phyloP scores from a whole-genome alignment of 768 basidiomycete genomes.

The Boletus edulis region DNA sequence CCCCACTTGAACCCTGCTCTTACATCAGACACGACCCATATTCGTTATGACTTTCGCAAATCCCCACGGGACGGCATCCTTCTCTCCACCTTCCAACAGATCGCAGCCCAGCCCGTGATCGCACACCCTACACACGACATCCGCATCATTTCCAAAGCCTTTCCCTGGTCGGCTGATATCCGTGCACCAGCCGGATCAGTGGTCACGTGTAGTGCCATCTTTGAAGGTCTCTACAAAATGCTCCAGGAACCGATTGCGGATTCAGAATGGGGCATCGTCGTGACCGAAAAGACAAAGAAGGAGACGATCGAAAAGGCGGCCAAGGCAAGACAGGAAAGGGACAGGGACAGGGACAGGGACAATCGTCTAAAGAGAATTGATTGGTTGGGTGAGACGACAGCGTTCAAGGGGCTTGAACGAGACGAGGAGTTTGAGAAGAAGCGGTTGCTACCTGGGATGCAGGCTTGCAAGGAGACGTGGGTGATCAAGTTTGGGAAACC shows the following conservation, averaged over 20 bases:
- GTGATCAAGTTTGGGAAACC: constrained; percentile 46
- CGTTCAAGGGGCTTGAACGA: constrained; percentile 62
- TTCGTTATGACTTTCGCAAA: constrained; percentile 50
- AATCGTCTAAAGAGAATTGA: constrained; percentile 54
- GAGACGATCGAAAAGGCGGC: constrained; percentile 49
- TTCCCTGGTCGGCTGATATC: constrained; percentile 68
- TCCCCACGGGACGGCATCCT: constrained; percentile 42
- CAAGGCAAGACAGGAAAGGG: constrained; percentile 44
- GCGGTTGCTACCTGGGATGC: constrained; percentile 46
- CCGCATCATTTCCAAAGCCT: constrained; percentile 56
- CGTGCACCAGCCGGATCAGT: constrained; percentile 28
- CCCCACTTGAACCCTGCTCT: constrained; percentile 54
- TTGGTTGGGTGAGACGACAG: constrained; percentile 55
- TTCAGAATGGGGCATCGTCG: constrained; percentile 65
- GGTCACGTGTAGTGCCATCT: constrained; percentile 52
- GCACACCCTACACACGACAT: constrained; percentile 34
- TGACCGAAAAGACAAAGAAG: constrained; percentile 40
- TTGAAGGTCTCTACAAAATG: constrained; percentile 47
- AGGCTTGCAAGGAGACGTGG: constrained; percentile 54
- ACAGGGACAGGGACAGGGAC: constrained; percentile 35
- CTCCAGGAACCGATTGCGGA: constrained; percentile 57
- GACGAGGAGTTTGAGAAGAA: constrained; percentile 55
- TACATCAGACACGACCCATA: constrained; percentile 47
- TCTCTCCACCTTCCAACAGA: constrained; percentile 40
- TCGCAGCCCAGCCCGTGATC: constrained; percentile 38